Percentiles rank a stretch among this genome's conserved stretches.
phyloP scores from a whole-genome alignment of 805 yeast species.

The Cyberlindnera xylosilytica region DNA sequence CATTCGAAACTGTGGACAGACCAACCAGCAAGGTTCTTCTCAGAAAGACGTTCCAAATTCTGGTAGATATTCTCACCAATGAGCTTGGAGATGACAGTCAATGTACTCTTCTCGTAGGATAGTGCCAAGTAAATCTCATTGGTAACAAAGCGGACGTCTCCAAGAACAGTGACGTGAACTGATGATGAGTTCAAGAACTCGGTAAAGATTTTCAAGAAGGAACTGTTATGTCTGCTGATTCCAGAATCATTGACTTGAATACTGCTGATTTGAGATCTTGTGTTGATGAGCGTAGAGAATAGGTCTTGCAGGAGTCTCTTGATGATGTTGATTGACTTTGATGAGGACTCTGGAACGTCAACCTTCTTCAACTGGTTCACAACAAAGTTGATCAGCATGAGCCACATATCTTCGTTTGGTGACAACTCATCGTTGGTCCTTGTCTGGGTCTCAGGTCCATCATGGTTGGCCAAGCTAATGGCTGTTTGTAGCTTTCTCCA shows the following conservation, averaged over 20 bases:
- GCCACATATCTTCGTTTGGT: slow-evolving; percentile 36
- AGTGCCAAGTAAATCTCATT: slow-evolving; percentile 63
- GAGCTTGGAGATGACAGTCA: slow-evolving; percentile 47
- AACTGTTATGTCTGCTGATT: slow-evolving; percentile 25
- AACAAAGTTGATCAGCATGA: slow-evolving; percentile 36
- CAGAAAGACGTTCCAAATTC: slow-evolving; percentile 41
- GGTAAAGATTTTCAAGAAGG: slow-evolving; percentile 55
- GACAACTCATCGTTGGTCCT: slow-evolving; percentile 19
- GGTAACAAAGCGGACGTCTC: slow-evolving; percentile 57
- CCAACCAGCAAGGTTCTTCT: slow-evolving; percentile 59
- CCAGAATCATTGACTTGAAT: slow-evolving; percentile 17
- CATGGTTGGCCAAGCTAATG: slow-evolving; percentile 29
- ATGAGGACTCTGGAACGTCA: slow-evolving; percentile 18
- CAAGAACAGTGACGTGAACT: slow-evolving; percentile 46
- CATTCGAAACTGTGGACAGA: slow-evolving; percentile 53
- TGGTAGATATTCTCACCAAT: slow-evolving; percentile 54
- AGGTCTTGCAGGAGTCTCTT: slow-evolving; percentile 41
- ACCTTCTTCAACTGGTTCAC: slow-evolving; percentile 33
- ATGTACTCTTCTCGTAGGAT: slow-evolving; percentile 57
- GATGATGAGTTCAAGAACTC: slow-evolving; percentile 50
- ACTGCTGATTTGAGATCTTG: slow-evolving; percentile 25
- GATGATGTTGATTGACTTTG: slow-evolving; percentile 30
- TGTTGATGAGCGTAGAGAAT: slow-evolving; percentile 38
- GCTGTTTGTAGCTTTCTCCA: slow-evolving; percentile 35
- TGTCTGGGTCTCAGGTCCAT: slow-evolving; percentile 13